These are phyloP conservation scores for Dendrobium nobile DNA, from an alignment of 106 monocot species.

Conservation along the genomic window DNA sequence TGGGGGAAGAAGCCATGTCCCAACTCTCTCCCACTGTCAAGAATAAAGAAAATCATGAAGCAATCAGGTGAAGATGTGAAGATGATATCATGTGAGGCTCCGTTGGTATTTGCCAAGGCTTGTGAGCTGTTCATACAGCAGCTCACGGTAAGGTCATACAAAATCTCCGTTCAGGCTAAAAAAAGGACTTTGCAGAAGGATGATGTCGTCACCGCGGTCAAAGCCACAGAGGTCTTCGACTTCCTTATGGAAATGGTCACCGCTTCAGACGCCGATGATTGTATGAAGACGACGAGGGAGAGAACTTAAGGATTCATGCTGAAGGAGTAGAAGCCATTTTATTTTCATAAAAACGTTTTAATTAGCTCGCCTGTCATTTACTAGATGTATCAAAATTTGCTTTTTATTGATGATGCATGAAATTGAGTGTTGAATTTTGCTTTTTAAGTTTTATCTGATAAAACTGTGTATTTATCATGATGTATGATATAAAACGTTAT, in stretches of 20 bases:
- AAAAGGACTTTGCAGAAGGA: slow-evolving; percentile 32
- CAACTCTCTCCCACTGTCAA: slow-evolving; percentile 29
- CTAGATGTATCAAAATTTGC: no score
- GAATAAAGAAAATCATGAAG: slow-evolving; percentile 46
- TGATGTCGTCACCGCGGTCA: slow-evolving; percentile 18
- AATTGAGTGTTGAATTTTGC: no score
- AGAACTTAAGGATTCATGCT: no score
- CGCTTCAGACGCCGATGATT: not conserved
- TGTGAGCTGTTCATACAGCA: slow-evolving; percentile 34
- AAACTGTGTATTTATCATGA: no score
- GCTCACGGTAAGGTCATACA: slow-evolving; percentile 19
- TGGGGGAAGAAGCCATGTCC: slow-evolving; percentile 16
- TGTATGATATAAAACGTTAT: no score
- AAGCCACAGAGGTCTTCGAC: slow-evolving; percentile 23
- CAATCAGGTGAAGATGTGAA: slow-evolving; percentile 21
- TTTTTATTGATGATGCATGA: no score
- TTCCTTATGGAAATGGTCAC: slow-evolving; percentile 27
- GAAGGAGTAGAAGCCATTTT: no score
- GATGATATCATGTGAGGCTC: slow-evolving; percentile 34
- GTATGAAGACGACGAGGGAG: no score
- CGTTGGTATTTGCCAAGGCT: slow-evolving; percentile 26
- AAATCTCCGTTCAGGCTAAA: slow-evolving; percentile 16
- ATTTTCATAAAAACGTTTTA: no score
- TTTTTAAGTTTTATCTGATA: no score
- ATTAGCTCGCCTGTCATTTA: no score